Conservation (phyloP, 192 early-diverging fungal genomes). For the Backusella macrospora region DNA sequence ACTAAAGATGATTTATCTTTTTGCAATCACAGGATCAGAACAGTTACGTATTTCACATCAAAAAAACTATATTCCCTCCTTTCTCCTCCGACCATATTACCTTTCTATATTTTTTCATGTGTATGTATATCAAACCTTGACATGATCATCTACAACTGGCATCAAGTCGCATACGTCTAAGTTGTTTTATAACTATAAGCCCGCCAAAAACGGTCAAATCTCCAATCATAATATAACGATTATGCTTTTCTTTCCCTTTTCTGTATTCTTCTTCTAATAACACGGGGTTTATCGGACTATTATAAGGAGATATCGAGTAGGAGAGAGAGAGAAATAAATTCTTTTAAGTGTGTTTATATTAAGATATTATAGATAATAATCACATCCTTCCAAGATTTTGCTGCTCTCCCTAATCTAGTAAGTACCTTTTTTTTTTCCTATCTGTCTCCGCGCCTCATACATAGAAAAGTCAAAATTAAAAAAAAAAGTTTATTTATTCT, state of each 20-base stretch:
- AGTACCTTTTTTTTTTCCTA: conserved; percentile 10
- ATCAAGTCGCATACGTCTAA: conserved; percentile 2
- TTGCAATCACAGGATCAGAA: conserved; percentile 1
- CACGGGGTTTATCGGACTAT: background rate
- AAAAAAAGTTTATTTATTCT: conserved; percentile 11
- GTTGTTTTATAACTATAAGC: background rate
- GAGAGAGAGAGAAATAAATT: background rate
- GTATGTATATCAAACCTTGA: conserved; percentile 7
- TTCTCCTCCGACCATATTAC: background rate
- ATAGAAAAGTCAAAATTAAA: background rate
- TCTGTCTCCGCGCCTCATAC: background rate
- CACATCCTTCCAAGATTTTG: background rate
- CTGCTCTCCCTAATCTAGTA: conserved; percentile 11
- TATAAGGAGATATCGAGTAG: background rate
- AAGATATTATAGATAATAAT: background rate
- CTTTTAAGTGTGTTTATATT: background rate
- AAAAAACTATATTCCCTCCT: background rate
- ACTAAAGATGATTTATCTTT: background rate
- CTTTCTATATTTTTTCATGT: background rate
- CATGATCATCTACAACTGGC: conserved; percentile 1
- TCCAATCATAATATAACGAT: background rate
- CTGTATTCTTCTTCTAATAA: no score
- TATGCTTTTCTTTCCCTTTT: background rate
- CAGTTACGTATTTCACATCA: background rate
- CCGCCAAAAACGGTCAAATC: background rate